phyloP scores from a whole-genome alignment of 2,329 filamentous ascomycete species.

The Ceratocystis colombiana region DNA sequence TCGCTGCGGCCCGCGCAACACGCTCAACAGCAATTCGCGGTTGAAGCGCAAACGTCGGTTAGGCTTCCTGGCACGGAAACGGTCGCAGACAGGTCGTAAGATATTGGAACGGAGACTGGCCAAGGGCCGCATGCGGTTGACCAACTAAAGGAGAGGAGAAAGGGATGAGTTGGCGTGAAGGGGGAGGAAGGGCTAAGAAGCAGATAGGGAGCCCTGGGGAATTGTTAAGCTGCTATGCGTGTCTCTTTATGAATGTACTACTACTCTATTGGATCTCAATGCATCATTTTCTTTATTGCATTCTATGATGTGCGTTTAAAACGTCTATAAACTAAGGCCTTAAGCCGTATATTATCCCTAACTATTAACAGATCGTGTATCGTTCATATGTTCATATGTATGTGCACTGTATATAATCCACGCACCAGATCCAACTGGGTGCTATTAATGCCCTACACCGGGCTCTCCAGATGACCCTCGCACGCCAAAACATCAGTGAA shows the following conservation, averaged over 20 bases:
- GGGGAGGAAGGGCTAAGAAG: too few relatives aligned
- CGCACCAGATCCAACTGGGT: neutral
- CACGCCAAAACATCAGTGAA: constrained; percentile 31
- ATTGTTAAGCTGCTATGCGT: neutral
- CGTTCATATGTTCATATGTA: constrained; percentile 5
- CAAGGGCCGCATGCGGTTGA: constrained; percentile 39
- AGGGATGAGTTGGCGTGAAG: neutral
- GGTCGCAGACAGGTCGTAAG: constrained; percentile 43
- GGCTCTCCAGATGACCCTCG: constrained; percentile 25
- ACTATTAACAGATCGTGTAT: constrained; percentile 12
- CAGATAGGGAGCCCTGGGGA: neutral
- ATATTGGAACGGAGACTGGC: constrained; percentile 42
- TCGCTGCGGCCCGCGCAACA: constrained; percentile 50
- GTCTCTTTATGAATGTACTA: constrained; percentile 21
- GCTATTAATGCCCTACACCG: constrained; percentile 12
- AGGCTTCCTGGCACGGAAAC: constrained; percentile 45
- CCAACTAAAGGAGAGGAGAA: constrained; percentile 13
- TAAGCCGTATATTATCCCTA: constrained; percentile 2
- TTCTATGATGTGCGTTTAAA: neutral
- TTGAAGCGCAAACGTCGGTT: constrained; percentile 50
- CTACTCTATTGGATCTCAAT: constrained; percentile 15
- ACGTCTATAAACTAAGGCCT: neutral
- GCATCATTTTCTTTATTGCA: constrained; percentile 6
- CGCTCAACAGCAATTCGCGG: constrained; percentile 45
- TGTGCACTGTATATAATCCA: neutral